phyloP scores from a whole-genome alignment of 1,139 yeast species.

The Nadsonia commutata region DNA sequence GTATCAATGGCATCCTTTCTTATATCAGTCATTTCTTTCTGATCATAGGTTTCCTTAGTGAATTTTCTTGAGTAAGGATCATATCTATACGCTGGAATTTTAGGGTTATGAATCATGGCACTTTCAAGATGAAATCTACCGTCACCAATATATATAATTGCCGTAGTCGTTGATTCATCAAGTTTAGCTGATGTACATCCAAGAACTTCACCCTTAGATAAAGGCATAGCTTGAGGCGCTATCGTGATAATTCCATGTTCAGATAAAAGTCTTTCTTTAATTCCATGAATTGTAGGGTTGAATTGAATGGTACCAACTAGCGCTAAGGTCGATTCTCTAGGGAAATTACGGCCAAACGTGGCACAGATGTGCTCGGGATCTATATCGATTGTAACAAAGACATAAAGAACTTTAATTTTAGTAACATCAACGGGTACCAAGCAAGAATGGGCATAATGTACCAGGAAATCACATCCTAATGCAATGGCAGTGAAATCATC shows the following conservation, averaged over 20 bases:
- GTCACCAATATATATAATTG: conserved; percentile 87
- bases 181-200: conserved; percentile 91
- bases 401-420: conserved; percentile 73
- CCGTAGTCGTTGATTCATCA: conserved; percentile 46
- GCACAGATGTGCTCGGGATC: conserved; percentile 71
- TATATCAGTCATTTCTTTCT: conserved; percentile 59
- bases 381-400: conserved; percentile 87
- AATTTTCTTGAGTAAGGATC: conserved; percentile 91
- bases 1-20: conserved; percentile 59
- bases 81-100: conserved; percentile 78
- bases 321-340: conserved; percentile 48
- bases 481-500: conserved; percentile 93
- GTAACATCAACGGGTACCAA: conserved; percentile 91
- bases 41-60: conserved; percentile 80
- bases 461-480: conserved; percentile 82
- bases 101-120: conserved; percentile 95
- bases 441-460: conserved; percentile 96
- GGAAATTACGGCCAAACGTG: conserved; percentile 60
- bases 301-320: conserved; percentile 93
- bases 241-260: conserved; percentile 28
- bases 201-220: conserved; percentile 88
- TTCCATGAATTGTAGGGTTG: conserved; percentile 81
- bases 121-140: conserved; percentile 93
- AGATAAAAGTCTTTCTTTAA: conserved; percentile 36
- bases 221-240: conserved; percentile 86